Conservation (phyloP, 1,284 basidiomycete genomes). For the Naganishia sp. region DNA sequence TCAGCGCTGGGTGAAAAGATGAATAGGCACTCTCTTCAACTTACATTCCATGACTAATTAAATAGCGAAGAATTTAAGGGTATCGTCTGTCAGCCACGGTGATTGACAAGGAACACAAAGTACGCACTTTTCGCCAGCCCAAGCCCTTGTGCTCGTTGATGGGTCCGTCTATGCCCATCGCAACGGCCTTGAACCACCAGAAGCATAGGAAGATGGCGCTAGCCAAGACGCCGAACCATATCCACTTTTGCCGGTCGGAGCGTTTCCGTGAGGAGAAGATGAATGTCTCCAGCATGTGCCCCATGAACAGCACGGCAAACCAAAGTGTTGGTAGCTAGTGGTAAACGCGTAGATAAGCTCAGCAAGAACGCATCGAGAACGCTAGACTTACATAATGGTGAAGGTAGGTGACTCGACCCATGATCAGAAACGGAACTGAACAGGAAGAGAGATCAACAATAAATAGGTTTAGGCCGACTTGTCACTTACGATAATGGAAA, state of each 20-base stretch:
- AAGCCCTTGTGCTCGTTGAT: constrained; percentile 76
- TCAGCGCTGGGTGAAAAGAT: neutral
- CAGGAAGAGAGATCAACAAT: neutral
- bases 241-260: constrained; percentile 61
- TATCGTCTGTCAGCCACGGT: neutral
- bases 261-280: constrained; percentile 68
- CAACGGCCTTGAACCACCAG: constrained; percentile 90
- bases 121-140: constrained; percentile 66
- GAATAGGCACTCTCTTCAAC: neutral
- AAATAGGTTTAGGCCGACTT: neutral
- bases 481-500: constrained; percentile 76
- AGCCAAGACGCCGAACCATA: constrained; percentile 67
- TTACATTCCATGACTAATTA: neutral
- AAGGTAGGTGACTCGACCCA: constrained; percentile 71
- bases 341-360: constrained; percentile 10
- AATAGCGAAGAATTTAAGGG: neutral
- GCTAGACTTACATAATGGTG: constrained; percentile 51
- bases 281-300: constrained; percentile 88
- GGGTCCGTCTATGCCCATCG: constrained; percentile 85
- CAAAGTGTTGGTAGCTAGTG: constrained; percentile 85
- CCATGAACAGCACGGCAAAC: constrained; percentile 90
- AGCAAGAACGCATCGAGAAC: constrained; percentile 2
- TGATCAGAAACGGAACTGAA: constrained; percentile 90
- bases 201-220: constrained; percentile 72
- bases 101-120: neutral